Percentiles rank a stretch among this genome's conserved stretches.
Conservation (phyloP, 495 filamentous ascomycete genomes). For the Trichoderma asperelloides region DNA sequence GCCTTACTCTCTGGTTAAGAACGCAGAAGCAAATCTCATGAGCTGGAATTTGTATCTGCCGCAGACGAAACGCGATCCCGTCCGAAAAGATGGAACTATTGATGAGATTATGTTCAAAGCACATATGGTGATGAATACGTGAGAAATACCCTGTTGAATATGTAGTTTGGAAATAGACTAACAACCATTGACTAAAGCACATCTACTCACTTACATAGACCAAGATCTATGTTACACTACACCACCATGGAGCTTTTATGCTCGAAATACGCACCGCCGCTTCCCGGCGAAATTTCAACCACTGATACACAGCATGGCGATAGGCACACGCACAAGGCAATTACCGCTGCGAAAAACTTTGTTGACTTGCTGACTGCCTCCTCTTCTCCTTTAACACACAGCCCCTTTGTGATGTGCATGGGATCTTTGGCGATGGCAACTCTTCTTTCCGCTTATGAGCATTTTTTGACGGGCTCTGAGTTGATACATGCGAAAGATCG, state of each 20-base stretch:
- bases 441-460: neutral
- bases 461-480: neutral
- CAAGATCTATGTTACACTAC: neutral
- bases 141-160: neutral
- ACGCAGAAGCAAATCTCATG: slow-evolving; percentile 45
- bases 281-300: neutral
- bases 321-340: neutral
- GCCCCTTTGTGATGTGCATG: slow-evolving; percentile 1
- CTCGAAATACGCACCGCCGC: neutral
- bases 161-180: neutral
- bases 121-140: slow-evolving; percentile 39
- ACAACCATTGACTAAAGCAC: neutral
- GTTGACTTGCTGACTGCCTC: neutral
- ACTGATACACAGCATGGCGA: neutral
- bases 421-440: neutral
- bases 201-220: neutral
- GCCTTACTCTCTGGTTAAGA: neutral
- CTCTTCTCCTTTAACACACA: neutral
- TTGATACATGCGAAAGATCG: neutral
- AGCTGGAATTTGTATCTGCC: slow-evolving; percentile 57
- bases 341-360: neutral
- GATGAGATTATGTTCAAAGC: slow-evolving; percentile 65
- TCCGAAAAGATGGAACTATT: slow-evolving; percentile 42
- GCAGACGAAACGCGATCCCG: slow-evolving; percentile 45
- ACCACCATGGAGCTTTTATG: neutral